Evolutionary conservation across 352 stramenopile genomes (phyloP), one percentile per base, ranked within the genome.

Genomic region (Pythium oligandrum): DNA sequence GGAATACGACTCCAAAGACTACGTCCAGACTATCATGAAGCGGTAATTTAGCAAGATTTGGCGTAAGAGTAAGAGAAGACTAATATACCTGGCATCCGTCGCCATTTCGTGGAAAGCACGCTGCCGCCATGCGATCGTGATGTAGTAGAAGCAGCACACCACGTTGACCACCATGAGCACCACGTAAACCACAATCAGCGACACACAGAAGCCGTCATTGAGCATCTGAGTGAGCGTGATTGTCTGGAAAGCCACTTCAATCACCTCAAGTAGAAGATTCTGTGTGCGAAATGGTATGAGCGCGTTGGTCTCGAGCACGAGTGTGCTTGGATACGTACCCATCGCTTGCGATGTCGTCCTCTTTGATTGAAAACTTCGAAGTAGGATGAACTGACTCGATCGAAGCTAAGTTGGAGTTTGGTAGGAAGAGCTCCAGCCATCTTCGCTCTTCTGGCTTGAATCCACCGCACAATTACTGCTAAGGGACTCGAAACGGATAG

Each of bases 161-260:
- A 61, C 64, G 53, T 81, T 81, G 34, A 70, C 33, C 26, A 61
- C 55, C 68, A 81, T 78, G 1, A 78, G 44, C 0, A 45, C 49
- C 8, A 71, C 68, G 40, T 77, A 77, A 12, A 51, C 52, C 31
- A 63, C 66, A 3, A 80, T 48, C 4, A 80, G 32, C 6, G 49
- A 49, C 4, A 39, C 2, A 30, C 64, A 48, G 1, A 73, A 34
- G 0, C 71, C 71, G 58, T 64, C 50, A 4, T 17, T 35, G 44
- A 78, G 70, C 49, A 74, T 49, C 3, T 62, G 50, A 12, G 73
- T 31, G 34, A 79, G 57, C 3, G 48, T 53, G 12, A 76, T 26
- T 37, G 70, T 77, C 75, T 86, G 45, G 32, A 57, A 44, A 33
- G 50, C 40, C 10, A 60, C 39, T 32, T 64, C 57, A 9, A 42